Evolutionary conservation across 1,284 basidiomycete genomes (phyloP), one percentile per base, ranked within the genome.

Genomic region (Apiotrichum sp.): DNA sequence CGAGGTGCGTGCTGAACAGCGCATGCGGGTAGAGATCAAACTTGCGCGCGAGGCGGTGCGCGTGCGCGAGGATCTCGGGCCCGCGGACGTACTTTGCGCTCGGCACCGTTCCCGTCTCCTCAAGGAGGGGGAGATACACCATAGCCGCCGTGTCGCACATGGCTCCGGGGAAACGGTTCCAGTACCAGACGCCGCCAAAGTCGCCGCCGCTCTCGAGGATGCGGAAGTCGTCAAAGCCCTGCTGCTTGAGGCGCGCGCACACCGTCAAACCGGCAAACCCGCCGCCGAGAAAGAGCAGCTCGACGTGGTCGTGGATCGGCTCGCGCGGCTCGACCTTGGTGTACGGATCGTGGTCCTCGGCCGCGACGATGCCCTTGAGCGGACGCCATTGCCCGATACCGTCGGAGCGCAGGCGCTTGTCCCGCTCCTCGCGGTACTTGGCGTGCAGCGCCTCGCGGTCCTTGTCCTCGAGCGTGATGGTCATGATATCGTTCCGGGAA

Each of bases 171-270:
- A 49, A 61, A 35, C 59, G 59, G 50, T 61, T 61, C 58, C 58
- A 60, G 58, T 53, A 56, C 58, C 58, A 60, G 2, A 60, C 58
- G n/a, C 58, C 58, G 22, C 58, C 58, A 35, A 60, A 57, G 52
- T 60, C 52, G 45, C 58, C 58, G 13, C 48, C 58, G 29, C 22
- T 33, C 11, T 60, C 58, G 46, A 60, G 34, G 42, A 60, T 60
- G 13, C 58, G 55, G 16, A 60, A 39, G 11, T 38, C 29, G 38
- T 7, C 16, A 9, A 38, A 13, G 13, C 48, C 54, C 8, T 55
- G 52, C 36, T 56, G 29, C 55, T 60, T 60, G 49, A 60, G 47
- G 3, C 45, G 52, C 11, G 58, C 52, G 47, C 55, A 50, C 8
- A 53, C 48, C 16, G 34, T 54, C 31, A 60, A 50, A 22, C 52